Evolutionary conservation across 495 filamentous ascomycete genomes (phyloP).

Genomic region (Xylaria flabelliformis): DNA sequence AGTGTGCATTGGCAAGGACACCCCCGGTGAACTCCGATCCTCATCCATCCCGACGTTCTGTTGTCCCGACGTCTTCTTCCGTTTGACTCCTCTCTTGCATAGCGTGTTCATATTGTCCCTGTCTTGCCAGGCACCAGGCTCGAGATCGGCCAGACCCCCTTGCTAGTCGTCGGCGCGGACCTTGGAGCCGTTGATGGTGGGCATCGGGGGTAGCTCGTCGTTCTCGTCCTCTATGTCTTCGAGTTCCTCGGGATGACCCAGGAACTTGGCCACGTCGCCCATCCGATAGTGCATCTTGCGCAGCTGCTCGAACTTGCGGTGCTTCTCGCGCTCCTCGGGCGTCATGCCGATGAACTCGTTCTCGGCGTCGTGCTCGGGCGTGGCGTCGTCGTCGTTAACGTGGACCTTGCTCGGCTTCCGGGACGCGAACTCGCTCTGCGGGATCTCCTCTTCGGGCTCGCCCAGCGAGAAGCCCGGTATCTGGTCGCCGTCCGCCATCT

Average conservation of each 20-base stretch:
- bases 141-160: not conserved
- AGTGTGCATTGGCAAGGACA: conserved; percentile 1
- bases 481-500: conserved; percentile 76
- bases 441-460: conserved; percentile 82
- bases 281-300: conserved; percentile 98
- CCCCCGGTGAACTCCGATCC: not conserved
- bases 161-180: conserved; percentile 38
- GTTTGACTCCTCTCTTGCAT: not conserved
- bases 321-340: conserved; percentile 85
- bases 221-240: conserved; percentile 57
- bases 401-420: conserved; percentile 73
- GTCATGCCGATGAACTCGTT: conserved; percentile 66
- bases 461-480: conserved; percentile 93
- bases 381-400: conserved; percentile 61
- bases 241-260: conserved; percentile 71
- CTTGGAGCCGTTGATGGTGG: conserved; percentile 43
- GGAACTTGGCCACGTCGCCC: conserved; percentile 87
- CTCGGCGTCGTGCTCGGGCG: conserved; percentile 55
- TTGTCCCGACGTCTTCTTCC: not conserved
- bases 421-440: conserved; percentile 50
- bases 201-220: conserved; percentile 43
- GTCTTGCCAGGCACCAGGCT: too few species aligned
- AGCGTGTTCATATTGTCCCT: not conserved
- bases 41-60: not conserved
- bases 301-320: conserved; percentile 86